Evolutionary conservation across 805 yeast species (phyloP), one percentile per base, ranked within the genome.

Genomic region (Tetrapisispora fleetii): DNA sequence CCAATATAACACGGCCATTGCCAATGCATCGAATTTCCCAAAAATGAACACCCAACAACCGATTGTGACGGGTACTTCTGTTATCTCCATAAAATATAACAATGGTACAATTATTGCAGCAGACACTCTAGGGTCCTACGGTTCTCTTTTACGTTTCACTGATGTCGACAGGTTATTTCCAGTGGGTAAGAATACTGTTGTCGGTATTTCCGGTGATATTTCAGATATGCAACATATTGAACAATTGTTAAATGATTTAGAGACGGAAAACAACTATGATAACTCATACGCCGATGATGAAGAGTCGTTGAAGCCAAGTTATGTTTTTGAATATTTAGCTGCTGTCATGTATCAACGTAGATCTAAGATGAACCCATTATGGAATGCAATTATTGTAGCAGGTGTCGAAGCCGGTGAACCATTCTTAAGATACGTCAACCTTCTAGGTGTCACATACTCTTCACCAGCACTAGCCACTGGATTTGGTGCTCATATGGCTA

Each of bases 51-150:
- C 99, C 2, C 95, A 87, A 65, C 88, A 82, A 63, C 99, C 99
- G 43, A 84, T 86, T 56, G 87, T 93, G 51, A 93, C 99, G 14
- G 98, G 99, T 63, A 87, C 98, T 0, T 88, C 96, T 35, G 99
- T 93, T 21, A 75, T 93, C 57, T 95, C 93, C 9, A 76, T 91
- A 68, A 93, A 90, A 69, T 93, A 82, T 72, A 74, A 85, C 53
- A 85, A 84, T 56, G 99, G 99, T 37, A 82, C 93, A 42, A 79
- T 93, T 37, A 75, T 93, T 68, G 98, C 99, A 2, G 97, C 99
- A 5, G 99, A 93, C 65, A 86, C 86, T 59, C 70, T 91, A 67
- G 96, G 84, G 22, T 83, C 97, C 0, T 93, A 91, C 64, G 99
- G 99, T 0, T 88, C 97, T 1, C 73, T 93, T 54, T 80, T 95